Evolutionary conservation across 2,329 filamentous ascomycete species (phyloP).

Genomic region (Dendryphion nanum): DNA sequence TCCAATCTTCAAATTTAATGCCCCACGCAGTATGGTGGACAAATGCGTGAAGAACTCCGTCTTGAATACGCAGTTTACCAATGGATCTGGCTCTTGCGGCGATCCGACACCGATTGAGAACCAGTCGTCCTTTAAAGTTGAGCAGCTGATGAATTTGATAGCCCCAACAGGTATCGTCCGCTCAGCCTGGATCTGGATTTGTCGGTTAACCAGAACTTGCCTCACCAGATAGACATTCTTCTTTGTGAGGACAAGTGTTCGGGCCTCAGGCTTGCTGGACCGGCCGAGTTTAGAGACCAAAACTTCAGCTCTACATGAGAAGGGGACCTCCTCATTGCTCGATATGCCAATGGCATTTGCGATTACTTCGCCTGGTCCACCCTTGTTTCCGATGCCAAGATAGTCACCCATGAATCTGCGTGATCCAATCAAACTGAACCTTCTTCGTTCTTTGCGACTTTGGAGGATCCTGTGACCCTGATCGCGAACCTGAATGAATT

Average conservation of each 20-base stretch:
- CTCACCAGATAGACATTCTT: constrained; percentile 87
- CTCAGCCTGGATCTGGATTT: constrained; percentile 78
- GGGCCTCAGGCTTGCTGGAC: constrained; percentile 88
- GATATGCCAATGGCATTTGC: constrained; percentile 70
- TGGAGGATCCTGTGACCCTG: constrained; percentile 79
- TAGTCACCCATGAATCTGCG: constrained; percentile 95
- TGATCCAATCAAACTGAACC: constrained; percentile 88
- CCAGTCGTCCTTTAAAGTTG: constrained; percentile 89
- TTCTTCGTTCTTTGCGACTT: constrained; percentile 83
- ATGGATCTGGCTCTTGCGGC: constrained; percentile 86
- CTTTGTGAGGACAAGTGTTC: constrained; percentile 79
- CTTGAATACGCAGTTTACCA: constrained; percentile 91
- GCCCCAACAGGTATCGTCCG: constrained; percentile 78
- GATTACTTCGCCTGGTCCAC: constrained; percentile 78
- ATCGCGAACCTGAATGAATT: constrained; percentile 84
- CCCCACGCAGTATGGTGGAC: constrained; percentile 73
- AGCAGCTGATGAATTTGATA: constrained; percentile 83
- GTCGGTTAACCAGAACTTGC: constrained; percentile 77
- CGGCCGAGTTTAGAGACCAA: constrained; percentile 93
- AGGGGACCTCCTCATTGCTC: constrained; percentile 72
- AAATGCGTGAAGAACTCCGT: constrained; percentile 97
- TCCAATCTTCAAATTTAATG: constrained; percentile 78
- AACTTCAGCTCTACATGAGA: constrained; percentile 88
- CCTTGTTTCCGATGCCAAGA: constrained; percentile 77
- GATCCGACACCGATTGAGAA: constrained; percentile 91